Evolutionary conservation across 495 filamentous ascomycete genomes (phyloP).

Genomic region (Podospora fimiseda): DNA sequence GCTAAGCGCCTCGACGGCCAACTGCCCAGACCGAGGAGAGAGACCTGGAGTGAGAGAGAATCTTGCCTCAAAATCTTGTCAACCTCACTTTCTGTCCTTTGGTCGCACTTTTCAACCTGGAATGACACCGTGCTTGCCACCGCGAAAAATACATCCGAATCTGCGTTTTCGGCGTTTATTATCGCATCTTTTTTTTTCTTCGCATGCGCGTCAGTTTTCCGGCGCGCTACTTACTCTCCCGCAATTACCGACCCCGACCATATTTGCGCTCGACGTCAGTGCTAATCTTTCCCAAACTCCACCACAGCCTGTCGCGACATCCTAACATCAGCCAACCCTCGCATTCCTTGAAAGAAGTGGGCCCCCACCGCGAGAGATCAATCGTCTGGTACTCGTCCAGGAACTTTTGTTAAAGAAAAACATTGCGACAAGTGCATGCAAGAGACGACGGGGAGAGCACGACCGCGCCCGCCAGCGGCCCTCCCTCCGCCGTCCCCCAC

Average conservation of each 20-base stretch:
- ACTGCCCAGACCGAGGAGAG: slow-evolving; percentile 5
- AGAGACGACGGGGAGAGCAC: slow-evolving; percentile 3
- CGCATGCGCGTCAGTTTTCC: not conserved
- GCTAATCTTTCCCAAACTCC: slow-evolving; percentile 14
- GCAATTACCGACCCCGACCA: slow-evolving; percentile 8
- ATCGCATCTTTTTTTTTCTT: not conserved
- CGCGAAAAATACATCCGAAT: slow-evolving; percentile 2
- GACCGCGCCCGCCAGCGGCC: slow-evolving; percentile 14
- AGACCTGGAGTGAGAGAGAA: slow-evolving; percentile 6
- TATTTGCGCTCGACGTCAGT: slow-evolving; percentile 17
- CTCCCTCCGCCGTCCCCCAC: slow-evolving; percentile 30
- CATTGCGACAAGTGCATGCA: slow-evolving; percentile 12
- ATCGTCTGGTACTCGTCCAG: slow-evolving; percentile 3
- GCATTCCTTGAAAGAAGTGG: slow-evolving; percentile 5
- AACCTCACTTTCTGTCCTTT: slow-evolving; percentile 11
- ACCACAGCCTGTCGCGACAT: slow-evolving; percentile 16
- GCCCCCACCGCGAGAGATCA: slow-evolving; percentile 9
- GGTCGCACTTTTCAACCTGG: slow-evolving; percentile 8
- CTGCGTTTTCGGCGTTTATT: not conserved
- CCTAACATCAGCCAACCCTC: slow-evolving; percentile 7
- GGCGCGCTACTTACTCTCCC: slow-evolving; percentile 3
- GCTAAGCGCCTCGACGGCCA: slow-evolving; percentile 11
- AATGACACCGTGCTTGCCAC: slow-evolving; percentile 15
- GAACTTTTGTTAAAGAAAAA: slow-evolving; percentile 4
- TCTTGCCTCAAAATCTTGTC: slow-evolving; percentile 15